Evolutionary conservation across 345 rosid species (phyloP).

Genomic region (Hibiscus trionum): DNA sequence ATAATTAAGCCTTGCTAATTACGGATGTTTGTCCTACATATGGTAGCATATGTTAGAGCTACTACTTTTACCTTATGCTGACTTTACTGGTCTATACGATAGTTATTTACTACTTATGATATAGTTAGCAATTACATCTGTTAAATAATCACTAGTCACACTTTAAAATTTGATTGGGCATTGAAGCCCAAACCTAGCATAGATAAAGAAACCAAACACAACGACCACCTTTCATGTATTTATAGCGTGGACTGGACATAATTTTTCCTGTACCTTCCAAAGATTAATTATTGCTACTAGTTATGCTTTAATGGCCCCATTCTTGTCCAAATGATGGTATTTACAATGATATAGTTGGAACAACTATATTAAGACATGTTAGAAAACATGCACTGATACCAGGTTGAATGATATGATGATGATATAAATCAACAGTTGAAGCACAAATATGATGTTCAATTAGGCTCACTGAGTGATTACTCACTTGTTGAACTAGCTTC

Average conservation of each 20-base stretch:
- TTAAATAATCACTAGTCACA: too few species aligned
- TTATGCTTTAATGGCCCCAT: background rate
- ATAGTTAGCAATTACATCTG: too few species aligned
- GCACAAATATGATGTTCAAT: background rate
- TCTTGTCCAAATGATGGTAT: background rate
- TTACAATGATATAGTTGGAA: background rate
- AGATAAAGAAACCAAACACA: too few species aligned
- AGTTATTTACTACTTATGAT: too few species aligned
- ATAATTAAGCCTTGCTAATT: too few species aligned
- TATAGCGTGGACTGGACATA: background rate
- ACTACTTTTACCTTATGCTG: too few species aligned
- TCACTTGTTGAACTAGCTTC: constrained; percentile 36
- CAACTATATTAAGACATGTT: background rate
- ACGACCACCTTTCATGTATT: too few species aligned
- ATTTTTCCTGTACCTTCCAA: background rate
- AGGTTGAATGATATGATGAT: background rate
- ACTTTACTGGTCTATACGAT: too few species aligned
- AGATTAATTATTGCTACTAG: background rate
- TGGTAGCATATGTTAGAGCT: too few species aligned
- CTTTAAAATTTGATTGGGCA: too few species aligned
- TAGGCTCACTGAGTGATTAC: constrained; percentile 10
- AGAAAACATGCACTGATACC: background rate
- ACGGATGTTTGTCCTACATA: too few species aligned
- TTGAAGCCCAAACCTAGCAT: too few species aligned
- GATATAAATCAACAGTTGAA: background rate